Evolutionary conservation across 2,329 filamentous ascomycete genomes (phyloP).

Genomic region (Ceratocystis lukuohia): DNA sequence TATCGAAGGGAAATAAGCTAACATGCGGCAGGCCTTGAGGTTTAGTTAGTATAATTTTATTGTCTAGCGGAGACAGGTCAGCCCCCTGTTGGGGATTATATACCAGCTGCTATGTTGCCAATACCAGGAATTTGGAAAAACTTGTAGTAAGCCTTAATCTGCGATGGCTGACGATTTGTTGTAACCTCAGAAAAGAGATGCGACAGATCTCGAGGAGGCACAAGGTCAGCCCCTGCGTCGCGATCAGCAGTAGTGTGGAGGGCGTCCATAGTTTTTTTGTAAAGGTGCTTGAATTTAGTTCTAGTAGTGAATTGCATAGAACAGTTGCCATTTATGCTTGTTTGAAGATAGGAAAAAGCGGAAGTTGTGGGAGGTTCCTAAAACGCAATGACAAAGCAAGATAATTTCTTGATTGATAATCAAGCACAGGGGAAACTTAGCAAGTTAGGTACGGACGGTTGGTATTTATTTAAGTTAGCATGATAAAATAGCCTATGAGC

Average conservation of each 20-base stretch:
- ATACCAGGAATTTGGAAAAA: constrained; percentile 59
- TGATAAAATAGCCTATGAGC: neutral
- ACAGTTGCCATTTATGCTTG: neutral
- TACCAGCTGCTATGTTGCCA: constrained; percentile 49
- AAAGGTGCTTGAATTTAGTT: neutral
- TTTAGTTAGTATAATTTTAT: neutral
- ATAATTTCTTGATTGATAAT: constrained; percentile 19
- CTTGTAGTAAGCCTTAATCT: constrained; percentile 73
- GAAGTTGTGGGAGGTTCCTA: neutral
- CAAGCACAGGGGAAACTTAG: neutral
- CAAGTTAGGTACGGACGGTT: neutral
- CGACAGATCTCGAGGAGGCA: constrained; percentile 56
- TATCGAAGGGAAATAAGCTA: constrained; percentile 79
- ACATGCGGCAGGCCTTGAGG: constrained; percentile 61
- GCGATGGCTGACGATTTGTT: constrained; percentile 48
- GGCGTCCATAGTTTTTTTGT: neutral
- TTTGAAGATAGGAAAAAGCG: neutral
- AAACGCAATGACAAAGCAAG: constrained; percentile 7
- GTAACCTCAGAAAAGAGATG: constrained; percentile 65
- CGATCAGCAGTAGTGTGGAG: neutral
- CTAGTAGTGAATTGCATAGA: too few relatives aligned
- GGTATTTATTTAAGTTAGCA: too few relatives aligned
- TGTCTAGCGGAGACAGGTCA: constrained; percentile 12
- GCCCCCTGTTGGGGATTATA: constrained; percentile 22
- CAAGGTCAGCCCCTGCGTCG: neutral